A percentile compares a stretch with the other conserved stretches of the same genome.
Evolutionary conservation across 2,329 filamentous ascomycete species (phyloP).

Genomic region (Penicillium fuscoglaucum): DNA sequence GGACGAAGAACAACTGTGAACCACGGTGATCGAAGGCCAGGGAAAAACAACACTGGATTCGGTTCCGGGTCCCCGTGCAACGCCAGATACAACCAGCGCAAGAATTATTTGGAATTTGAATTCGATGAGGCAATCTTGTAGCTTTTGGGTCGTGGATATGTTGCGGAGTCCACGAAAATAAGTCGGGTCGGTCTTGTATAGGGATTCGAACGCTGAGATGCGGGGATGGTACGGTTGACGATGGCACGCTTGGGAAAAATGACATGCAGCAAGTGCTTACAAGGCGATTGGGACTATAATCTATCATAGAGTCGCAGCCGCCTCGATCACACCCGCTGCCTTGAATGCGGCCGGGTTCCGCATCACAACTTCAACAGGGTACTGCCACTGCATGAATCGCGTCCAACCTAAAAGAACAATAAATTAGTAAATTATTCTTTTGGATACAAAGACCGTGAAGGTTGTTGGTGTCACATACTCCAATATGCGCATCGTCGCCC

Average conservation of each 20-base stretch:
- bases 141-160: neutral
- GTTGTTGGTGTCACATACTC: constrained; percentile 59
- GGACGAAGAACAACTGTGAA: neutral
- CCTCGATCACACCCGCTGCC: constrained; percentile 63
- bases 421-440: constrained; percentile 8
- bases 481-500: constrained; percentile 94
- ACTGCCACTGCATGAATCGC: constrained; percentile 92
- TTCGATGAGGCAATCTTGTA: neutral
- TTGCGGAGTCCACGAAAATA: constrained; percentile 4
- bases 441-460: neutral
- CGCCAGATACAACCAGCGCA: neutral
- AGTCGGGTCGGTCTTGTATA: constrained; percentile 2
- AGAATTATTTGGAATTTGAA: neutral
- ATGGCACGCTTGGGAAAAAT: neutral
- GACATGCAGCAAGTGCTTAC: neutral
- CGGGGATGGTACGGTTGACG: neutral
- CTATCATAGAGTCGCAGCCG: constrained; percentile 45
- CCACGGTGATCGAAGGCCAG: neutral
- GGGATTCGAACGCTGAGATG: neutral
- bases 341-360: constrained; percentile 64
- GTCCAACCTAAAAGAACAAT: constrained; percentile 68
- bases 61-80: neutral
- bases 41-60: neutral
- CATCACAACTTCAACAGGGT: constrained; percentile 71
- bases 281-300: neutral